These are phyloP conservation scores for Schizosaccharomyces octosporus DNA, from an alignment of 805 yeast species.

Conservation along the genomic window DNA sequence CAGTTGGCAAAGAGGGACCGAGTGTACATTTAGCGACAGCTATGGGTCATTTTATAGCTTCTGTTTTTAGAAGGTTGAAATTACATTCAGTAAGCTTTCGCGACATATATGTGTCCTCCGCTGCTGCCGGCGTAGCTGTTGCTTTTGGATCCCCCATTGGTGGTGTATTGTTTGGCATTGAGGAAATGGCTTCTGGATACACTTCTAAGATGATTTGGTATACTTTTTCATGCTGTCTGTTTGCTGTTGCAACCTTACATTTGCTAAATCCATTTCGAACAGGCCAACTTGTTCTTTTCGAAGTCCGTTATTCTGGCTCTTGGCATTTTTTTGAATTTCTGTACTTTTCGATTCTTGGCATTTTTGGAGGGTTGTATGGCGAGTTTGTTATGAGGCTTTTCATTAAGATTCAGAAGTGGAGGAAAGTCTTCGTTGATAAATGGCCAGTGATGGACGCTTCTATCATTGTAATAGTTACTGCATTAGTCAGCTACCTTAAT, in stretches of 20 bases:
- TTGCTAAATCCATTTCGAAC: slow-evolving; percentile 75
- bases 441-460: slow-evolving; percentile 50
- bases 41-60: slow-evolving; percentile 62
- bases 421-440: slow-evolving; percentile 39
- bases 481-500: slow-evolving; percentile 60
- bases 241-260: slow-evolving; percentile 37
- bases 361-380: slow-evolving; percentile 84
- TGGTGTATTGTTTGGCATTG: slow-evolving; percentile 81
- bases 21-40: slow-evolving; percentile 94
- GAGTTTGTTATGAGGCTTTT: slow-evolving; percentile 51
- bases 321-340: slow-evolving; percentile 82
- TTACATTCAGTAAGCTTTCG: slow-evolving; percentile 15
- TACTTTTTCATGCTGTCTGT: slow-evolving; percentile 57
- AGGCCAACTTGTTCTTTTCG: slow-evolving; percentile 81
- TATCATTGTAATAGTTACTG: slow-evolving; percentile 39
- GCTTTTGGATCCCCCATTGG: slow-evolving; percentile 95
- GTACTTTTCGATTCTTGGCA: slow-evolving; percentile 49
- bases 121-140: slow-evolving; percentile 97
- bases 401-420: slow-evolving; percentile 46
- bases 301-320: slow-evolving; percentile 61
- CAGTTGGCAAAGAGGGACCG: slow-evolving; percentile 96
- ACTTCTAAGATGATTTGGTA: not conserved
- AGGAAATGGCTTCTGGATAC: slow-evolving; percentile 62
- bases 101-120: slow-evolving; percentile 53
- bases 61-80: slow-evolving; percentile 20